Percentiles rank a stretch among this genome's conserved stretches.
phyloP scores from a whole-genome alignment of 768 basidiomycete species.

The Suillus weaverae region DNA sequence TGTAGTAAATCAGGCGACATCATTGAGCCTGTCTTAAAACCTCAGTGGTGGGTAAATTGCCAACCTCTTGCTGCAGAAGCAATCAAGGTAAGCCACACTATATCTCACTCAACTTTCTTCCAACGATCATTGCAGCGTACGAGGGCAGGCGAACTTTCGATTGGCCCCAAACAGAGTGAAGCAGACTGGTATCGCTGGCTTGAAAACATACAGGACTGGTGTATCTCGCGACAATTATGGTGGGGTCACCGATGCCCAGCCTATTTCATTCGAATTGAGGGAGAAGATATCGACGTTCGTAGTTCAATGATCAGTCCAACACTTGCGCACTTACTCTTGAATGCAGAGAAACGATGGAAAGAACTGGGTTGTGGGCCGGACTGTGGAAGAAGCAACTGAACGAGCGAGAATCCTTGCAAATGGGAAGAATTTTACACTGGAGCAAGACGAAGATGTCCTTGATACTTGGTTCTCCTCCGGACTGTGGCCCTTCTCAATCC shows the following conservation, averaged over 20 bases:
- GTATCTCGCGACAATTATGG: slow-evolving; percentile 98
- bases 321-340: background rate
- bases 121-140: slow-evolving; percentile 60
- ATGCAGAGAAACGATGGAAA: slow-evolving; percentile 63
- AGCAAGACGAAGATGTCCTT: slow-evolving; percentile 95
- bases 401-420: slow-evolving; percentile 70
- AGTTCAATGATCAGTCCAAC: background rate
- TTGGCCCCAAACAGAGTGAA: slow-evolving; percentile 83
- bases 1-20: slow-evolving; percentile 92
- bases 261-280: slow-evolving; percentile 87
- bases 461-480: slow-evolving; percentile 99
- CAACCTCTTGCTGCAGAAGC: slow-evolving; percentile 89
- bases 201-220: slow-evolving; percentile 97
- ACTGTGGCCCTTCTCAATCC: slow-evolving; percentile 95
- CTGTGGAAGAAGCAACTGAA: slow-evolving; percentile 70
- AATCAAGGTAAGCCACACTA: slow-evolving; percentile 55
- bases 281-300: slow-evolving; percentile 64
- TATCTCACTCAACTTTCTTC: slow-evolving; percentile 2
- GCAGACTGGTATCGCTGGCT: slow-evolving; percentile 97
- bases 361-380: slow-evolving; percentile 91
- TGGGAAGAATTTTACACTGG: slow-evolving; percentile 67
- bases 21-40: slow-evolving; percentile 93
- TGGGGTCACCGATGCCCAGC: slow-evolving; percentile 98
- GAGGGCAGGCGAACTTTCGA: slow-evolving; percentile 79
- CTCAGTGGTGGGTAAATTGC: slow-evolving; percentile 99